Conservation (phyloP, 116 monocot genomes). For the Posidonia oceanica region DNA sequence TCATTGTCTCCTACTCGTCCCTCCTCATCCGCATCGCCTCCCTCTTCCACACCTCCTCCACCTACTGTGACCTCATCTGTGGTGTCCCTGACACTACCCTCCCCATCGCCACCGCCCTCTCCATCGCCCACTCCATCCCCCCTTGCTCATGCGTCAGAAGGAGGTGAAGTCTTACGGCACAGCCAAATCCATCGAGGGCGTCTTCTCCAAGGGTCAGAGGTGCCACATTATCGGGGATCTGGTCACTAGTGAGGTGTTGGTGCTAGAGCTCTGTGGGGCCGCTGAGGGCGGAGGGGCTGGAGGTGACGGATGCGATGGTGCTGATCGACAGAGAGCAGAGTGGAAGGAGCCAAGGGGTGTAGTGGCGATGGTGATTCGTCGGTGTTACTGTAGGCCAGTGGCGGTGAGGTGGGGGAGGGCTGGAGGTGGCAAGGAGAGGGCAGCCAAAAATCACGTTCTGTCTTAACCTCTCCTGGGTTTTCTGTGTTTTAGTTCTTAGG, state of each 20-base stretch:
- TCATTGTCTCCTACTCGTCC: conserved; percentile 66
- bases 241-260: conserved; percentile 89
- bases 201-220: conserved; percentile 41
- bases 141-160: conserved; percentile 96
- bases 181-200: conserved; percentile 58
- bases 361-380: no score
- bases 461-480: no score
- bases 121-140: conserved; percentile 46
- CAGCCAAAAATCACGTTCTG: no score
- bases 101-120: conserved; percentile 15
- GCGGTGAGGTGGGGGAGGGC: no score
- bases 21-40: conserved; percentile 47
- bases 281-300: conserved; percentile 48
- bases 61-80: conserved; percentile 55
- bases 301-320: conserved; percentile 60
- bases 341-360: conserved; percentile 14
- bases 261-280: conserved; percentile 74
- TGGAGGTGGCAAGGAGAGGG: no score
- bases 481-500: no score
- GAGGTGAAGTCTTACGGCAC: conserved; percentile 82
- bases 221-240: conserved; percentile 84
- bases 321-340: conserved; percentile 91
- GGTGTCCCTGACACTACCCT: conserved; percentile 80
- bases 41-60: conserved; percentile 22
- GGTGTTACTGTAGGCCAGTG: no score